These are phyloP conservation scores for Teratosphaeriaceae sp. DNA, from an alignment of 2,329 filamentous ascomycete species.

Conservation along the genomic window DNA sequence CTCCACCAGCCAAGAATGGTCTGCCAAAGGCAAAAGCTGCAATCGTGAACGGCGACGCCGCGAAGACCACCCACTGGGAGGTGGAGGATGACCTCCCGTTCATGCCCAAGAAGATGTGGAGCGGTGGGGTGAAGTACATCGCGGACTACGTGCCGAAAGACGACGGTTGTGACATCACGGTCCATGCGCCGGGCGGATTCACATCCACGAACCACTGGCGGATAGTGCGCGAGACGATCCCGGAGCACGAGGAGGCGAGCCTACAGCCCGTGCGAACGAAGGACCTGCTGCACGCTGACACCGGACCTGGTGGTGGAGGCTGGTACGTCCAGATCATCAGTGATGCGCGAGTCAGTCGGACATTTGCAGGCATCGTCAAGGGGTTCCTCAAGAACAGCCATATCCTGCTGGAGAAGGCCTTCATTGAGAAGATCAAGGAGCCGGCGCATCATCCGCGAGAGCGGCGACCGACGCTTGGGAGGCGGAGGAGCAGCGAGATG, in stretches of 20 bases:
- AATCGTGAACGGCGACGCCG: slow-evolving; percentile 8
- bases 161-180: slow-evolving; percentile 30
- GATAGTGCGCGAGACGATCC: slow-evolving; percentile 19
- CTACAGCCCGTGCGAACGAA: slow-evolving; percentile 15
- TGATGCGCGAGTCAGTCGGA: slow-evolving; percentile 25
- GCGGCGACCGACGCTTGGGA: slow-evolving; percentile 16
- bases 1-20: slow-evolving; percentile 16
- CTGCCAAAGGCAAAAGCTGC: slow-evolving; percentile 7
- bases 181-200: slow-evolving; percentile 30
- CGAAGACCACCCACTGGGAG: slow-evolving; percentile 27
- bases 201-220: slow-evolving; percentile 28
- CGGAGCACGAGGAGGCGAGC: slow-evolving; percentile 11
- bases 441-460: slow-evolving; percentile 8
- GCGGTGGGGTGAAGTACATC: slow-evolving; percentile 26
- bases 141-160: slow-evolving; percentile 23
- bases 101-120: slow-evolving; percentile 29
- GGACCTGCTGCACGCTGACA: slow-evolving; percentile 19
- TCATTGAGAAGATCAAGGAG: slow-evolving; percentile 23
- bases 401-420: slow-evolving; percentile 22
- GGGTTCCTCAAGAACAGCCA: slow-evolving; percentile 28
- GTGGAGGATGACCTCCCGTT: slow-evolving; percentile 31
- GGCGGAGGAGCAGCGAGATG: slow-evolving; percentile 12
- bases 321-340: slow-evolving; percentile 29
- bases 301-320: slow-evolving; percentile 11
- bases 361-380: slow-evolving; percentile 29